Conservation (phyloP, 1,139 yeast species). For the Nadsonia starkeyi-henricii region DNA sequence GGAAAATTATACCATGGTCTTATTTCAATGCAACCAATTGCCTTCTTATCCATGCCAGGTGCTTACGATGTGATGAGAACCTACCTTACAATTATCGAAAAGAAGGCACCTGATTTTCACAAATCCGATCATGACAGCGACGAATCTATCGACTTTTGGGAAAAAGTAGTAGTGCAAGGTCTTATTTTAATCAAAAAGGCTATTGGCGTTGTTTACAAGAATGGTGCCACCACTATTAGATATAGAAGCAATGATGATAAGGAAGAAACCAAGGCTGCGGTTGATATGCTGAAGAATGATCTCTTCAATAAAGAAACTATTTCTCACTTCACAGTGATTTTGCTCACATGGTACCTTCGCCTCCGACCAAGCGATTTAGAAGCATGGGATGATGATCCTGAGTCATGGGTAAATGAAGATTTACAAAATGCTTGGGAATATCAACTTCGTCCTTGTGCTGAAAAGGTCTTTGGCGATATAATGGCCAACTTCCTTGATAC, state of each 20-base stretch:
- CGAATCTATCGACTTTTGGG: slow-evolving; percentile 59
- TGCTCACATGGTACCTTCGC: slow-evolving; percentile 60
- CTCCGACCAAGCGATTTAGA: slow-evolving; percentile 65
- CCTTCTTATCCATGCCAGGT: slow-evolving; percentile 56
- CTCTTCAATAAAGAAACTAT: slow-evolving; percentile 47
- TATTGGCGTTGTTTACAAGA: slow-evolving; percentile 46
- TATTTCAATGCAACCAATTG: slow-evolving; percentile 46
- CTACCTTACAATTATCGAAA: slow-evolving; percentile 44
- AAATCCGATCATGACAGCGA: slow-evolving; percentile 28
- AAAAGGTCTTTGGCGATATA: slow-evolving; percentile 66
- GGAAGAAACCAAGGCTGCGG: slow-evolving; percentile 46
- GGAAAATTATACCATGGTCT: slow-evolving; percentile 57
- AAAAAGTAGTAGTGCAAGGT: slow-evolving; percentile 56
- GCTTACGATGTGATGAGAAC: slow-evolving; percentile 46
- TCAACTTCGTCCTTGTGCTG: slow-evolving; percentile 80
- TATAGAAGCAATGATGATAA: slow-evolving; percentile 41
- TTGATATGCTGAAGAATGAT: slow-evolving; percentile 34
- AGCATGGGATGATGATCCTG: slow-evolving; percentile 75
- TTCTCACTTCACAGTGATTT: slow-evolving; percentile 44
- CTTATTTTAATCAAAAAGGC: slow-evolving; percentile 51
- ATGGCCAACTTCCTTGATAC: slow-evolving; percentile 47
- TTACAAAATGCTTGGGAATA: slow-evolving; percentile 67
- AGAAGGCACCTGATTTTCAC: slow-evolving; percentile 49
- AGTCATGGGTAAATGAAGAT: slow-evolving; percentile 84
- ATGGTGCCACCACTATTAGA: slow-evolving; percentile 55